Conservation (phyloP, 2,329 filamentous ascomycete species). For the Diaporthe ampelina region DNA sequence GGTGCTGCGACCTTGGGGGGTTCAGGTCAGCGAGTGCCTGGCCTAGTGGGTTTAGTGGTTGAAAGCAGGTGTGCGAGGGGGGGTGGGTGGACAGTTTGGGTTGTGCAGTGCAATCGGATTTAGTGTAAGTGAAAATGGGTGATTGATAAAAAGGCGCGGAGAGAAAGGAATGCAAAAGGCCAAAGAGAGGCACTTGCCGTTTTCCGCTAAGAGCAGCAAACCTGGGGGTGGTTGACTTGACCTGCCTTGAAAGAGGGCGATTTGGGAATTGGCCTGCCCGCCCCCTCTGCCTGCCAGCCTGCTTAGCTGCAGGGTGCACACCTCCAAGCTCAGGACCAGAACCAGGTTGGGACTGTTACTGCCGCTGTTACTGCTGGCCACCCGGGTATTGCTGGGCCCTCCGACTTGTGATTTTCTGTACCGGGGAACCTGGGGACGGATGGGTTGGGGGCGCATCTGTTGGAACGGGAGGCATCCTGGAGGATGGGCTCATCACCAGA, state of each 20-base stretch:
- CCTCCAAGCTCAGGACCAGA: background rate
- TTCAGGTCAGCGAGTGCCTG: conserved; percentile 28
- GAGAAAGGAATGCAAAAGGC: conserved; percentile 31
- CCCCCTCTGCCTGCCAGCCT: conserved; percentile 2
- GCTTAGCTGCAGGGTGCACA: background rate
- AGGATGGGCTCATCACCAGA: background rate
- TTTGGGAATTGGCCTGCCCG: conserved; percentile 29
- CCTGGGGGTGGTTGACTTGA: conserved; percentile 2
- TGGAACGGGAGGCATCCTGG: conserved; percentile 3
- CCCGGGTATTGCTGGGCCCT: background rate
- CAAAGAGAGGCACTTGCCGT: conserved; percentile 30
- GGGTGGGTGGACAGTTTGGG: background rate
- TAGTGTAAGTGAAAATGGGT: conserved; percentile 28
- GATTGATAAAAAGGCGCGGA: conserved; percentile 29
- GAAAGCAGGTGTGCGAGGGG: conserved; percentile 10
- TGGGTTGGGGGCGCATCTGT: conserved; percentile 21
- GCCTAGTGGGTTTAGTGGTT: conserved; percentile 25
- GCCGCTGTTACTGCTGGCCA: background rate
- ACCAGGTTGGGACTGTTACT: background rate
- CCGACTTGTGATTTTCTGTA: background rate
- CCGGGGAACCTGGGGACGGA: conserved; percentile 35
- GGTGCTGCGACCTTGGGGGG: conserved; percentile 23
- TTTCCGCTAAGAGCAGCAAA: conserved; percentile 21
- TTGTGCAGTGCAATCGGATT: conserved; percentile 3
- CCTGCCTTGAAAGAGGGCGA: conserved; percentile 4